Conservation (phyloP, 139 green algal species). For the Volvox reticuliferus region DNA sequence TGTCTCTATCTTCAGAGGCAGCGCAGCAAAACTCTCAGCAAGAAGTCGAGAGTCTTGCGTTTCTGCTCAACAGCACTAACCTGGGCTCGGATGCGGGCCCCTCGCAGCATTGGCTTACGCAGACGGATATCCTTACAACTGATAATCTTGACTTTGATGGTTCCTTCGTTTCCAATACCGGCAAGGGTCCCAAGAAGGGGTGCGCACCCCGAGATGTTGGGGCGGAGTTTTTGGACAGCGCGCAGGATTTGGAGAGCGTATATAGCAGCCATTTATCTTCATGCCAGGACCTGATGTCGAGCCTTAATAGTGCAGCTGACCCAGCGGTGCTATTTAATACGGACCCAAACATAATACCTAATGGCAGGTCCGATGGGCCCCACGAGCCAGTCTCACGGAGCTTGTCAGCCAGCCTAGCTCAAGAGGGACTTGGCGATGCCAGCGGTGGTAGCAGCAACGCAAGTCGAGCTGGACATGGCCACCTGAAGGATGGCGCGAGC, state of each 20-base stretch:
- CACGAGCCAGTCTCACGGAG: background rate
- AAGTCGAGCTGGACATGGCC: background rate
- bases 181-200: background rate
- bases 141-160: slow-evolving; percentile 39
- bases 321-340: background rate
- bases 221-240: slow-evolving; percentile 32
- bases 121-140: slow-evolving; percentile 41
- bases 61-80: background rate
- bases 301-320: slow-evolving; percentile 24
- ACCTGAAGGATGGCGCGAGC: background rate
- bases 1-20: background rate
- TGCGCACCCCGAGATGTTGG: background rate
- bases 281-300: slow-evolving; percentile 35
- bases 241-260: slow-evolving; percentile 36
- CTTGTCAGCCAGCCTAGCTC: slow-evolving; percentile 23
- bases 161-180: background rate
- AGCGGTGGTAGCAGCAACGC: background rate
- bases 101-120: slow-evolving; percentile 23
- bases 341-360: background rate
- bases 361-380: background rate
- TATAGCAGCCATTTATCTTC: slow-evolving; percentile 36
- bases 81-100: background rate
- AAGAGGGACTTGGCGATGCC: background rate
- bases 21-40: background rate
- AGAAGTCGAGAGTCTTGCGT: slow-evolving; percentile 9